These are phyloP conservation scores for Clohesyomyces aquaticus DNA, from an alignment of 495 filamentous ascomycete species.

Conservation along the genomic window DNA sequence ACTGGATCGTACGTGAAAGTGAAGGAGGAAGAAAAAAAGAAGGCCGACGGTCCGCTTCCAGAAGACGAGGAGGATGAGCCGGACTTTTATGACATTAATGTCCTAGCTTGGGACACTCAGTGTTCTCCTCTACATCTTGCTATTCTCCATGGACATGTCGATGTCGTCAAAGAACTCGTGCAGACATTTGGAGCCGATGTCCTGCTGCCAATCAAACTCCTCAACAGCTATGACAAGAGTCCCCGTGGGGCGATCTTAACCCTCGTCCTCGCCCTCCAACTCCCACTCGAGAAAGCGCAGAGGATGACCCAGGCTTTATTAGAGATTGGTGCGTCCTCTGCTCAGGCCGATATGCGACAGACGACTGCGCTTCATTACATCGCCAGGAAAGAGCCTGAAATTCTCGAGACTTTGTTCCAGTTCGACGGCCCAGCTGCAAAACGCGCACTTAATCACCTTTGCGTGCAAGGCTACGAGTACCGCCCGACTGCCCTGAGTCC, in stretches of 20 bases:
- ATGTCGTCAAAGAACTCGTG: constrained; percentile 69
- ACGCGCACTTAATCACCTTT: constrained; percentile 66
- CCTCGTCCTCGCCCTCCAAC: constrained; percentile 61
- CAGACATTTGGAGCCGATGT: constrained; percentile 74
- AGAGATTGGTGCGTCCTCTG: constrained; percentile 70
- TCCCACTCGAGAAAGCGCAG: constrained; percentile 60
- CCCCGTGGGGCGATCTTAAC: constrained; percentile 64
- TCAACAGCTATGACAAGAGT: constrained; percentile 51
- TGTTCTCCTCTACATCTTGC: constrained; percentile 75
- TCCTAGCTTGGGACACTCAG: constrained; percentile 72
- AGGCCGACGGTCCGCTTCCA: constrained; percentile 37
- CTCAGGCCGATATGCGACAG: constrained; percentile 67
- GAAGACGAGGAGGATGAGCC: constrained; percentile 65
- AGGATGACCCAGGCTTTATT: constrained; percentile 65
- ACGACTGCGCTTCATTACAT: constrained; percentile 65
- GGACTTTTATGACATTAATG: constrained; percentile 77
- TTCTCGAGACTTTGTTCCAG: constrained; percentile 63
- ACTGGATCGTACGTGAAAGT: constrained; percentile 74
- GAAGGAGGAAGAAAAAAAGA: constrained; percentile 47
- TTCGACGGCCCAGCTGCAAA: constrained; percentile 63
- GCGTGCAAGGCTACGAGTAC: constrained; percentile 37
- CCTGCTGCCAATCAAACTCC: constrained; percentile 68
- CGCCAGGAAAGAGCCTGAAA: constrained; percentile 50
- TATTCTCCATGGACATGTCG: constrained; percentile 68
- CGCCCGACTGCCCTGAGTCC: constrained; percentile 43